Evolutionary conservation across 352 stramenopile genomes (phyloP).

Genomic region (Phytophthora palmivora): DNA sequence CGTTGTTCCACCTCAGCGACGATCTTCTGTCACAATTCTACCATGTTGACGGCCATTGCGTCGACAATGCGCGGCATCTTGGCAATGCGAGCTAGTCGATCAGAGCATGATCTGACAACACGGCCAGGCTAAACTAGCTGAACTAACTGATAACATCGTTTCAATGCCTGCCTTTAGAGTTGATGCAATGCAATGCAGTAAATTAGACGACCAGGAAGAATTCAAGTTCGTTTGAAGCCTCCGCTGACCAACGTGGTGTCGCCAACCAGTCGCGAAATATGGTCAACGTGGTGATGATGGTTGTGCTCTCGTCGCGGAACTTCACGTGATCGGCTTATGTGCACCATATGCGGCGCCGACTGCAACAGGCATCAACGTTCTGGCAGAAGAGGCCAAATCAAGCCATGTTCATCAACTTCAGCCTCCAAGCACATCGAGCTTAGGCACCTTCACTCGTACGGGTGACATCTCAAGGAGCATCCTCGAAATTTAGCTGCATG

Average conservation of each 20-base stretch:
- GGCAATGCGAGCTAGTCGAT: no score
- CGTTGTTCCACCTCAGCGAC: no score
- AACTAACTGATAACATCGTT: no score
- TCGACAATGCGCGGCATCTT: no score
- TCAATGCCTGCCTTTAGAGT: no score
- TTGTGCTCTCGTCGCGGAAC: slow-evolving; percentile 13
- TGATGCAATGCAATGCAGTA: no score
- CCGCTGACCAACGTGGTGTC: not conserved
- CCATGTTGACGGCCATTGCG: no score
- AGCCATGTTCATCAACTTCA: slow-evolving; percentile 6
- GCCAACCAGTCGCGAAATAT: slow-evolving; percentile 9
- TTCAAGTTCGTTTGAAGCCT: no score
- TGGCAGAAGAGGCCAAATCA: slow-evolving; percentile 21
- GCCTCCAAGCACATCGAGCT: not conserved
- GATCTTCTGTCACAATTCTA: no score
- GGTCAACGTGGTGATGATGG: slow-evolving; percentile 7
- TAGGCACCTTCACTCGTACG: slow-evolving; percentile 3
- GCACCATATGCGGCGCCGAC: slow-evolving; percentile 16
- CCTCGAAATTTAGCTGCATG: slow-evolving; percentile 7
- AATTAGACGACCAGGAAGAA: no score
- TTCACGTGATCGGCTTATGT: slow-evolving; percentile 17
- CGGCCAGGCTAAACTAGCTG: no score
- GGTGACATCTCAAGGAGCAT: not conserved
- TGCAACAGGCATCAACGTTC: slow-evolving; percentile 26
- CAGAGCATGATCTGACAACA: no score